Evolutionary conservation across 352 stramenopile genomes (phyloP).

Genomic region (Bremia lactucae): DNA sequence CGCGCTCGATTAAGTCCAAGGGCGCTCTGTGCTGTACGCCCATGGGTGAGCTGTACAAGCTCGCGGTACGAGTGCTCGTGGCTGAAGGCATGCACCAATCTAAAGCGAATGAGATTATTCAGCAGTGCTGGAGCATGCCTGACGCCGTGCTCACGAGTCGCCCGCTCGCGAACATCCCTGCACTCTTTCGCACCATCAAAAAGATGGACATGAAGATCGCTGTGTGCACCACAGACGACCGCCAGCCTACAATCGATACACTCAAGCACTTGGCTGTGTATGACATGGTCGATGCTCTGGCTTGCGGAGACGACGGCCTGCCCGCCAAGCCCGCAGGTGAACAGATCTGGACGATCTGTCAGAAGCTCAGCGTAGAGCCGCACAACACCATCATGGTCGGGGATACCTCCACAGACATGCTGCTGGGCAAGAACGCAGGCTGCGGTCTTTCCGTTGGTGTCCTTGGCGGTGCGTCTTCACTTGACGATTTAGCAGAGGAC

Average conservation of each 20-base stretch:
- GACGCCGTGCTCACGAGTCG: conserved; percentile 64
- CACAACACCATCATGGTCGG: conserved; percentile 86
- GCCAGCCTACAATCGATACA: conserved; percentile 63
- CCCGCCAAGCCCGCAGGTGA: conserved; percentile 73
- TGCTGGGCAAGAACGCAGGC: conserved; percentile 64
- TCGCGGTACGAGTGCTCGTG: conserved; percentile 64
- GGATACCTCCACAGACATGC: conserved; percentile 80
- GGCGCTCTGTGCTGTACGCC: conserved; percentile 74
- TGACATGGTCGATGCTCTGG: conserved; percentile 65
- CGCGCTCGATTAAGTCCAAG: conserved; percentile 70
- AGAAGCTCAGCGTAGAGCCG: conserved; percentile 59
- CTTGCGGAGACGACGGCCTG: conserved; percentile 75
- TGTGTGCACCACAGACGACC: conserved; percentile 81
- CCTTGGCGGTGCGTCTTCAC: conserved; percentile 61
- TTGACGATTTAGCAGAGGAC: conserved; percentile 73
- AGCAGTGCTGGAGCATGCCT: conserved; percentile 76
- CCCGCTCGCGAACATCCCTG: conserved; percentile 56
- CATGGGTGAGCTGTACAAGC: conserved; percentile 79
- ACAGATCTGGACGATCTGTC: conserved; percentile 80
- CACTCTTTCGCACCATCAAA: conserved; percentile 77
- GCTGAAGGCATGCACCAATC: conserved; percentile 56
- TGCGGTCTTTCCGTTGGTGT: conserved; percentile 72
- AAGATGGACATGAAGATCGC: conserved; percentile 84
- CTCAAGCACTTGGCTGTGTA: conserved; percentile 62
- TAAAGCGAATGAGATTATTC: conserved; percentile 52